Evolutionary conservation across 2,329 filamentous ascomycete genomes (phyloP).

Genomic region (Neobulgaria alba): DNA sequence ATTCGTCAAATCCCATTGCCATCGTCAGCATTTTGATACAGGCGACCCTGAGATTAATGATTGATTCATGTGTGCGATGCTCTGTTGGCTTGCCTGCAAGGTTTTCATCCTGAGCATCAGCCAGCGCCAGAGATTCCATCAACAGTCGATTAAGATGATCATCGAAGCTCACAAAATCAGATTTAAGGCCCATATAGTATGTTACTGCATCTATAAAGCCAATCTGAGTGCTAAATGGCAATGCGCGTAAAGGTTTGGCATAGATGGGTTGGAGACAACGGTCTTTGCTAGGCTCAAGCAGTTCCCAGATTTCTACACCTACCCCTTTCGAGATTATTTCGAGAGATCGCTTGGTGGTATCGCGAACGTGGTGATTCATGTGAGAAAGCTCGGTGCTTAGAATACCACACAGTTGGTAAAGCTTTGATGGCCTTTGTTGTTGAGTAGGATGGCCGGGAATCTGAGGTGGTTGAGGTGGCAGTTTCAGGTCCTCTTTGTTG

Average conservation of each 20-base stretch:
- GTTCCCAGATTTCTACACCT: slow-evolving; percentile 72
- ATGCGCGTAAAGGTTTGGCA: slow-evolving; percentile 82
- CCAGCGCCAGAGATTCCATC: slow-evolving; percentile 86
- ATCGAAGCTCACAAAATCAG: slow-evolving; percentile 84
- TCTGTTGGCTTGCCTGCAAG: slow-evolving; percentile 88
- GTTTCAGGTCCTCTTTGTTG: slow-evolving; percentile 67
- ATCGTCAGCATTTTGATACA: slow-evolving; percentile 90
- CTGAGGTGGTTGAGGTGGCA: slow-evolving; percentile 36
- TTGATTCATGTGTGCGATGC: slow-evolving; percentile 90
- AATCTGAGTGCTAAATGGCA: slow-evolving; percentile 93
- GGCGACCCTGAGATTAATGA: slow-evolving; percentile 82
- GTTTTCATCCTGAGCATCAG: slow-evolving; percentile 89
- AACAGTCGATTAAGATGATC: slow-evolving; percentile 83
- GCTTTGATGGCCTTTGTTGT: slow-evolving; percentile 51
- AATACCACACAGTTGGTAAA: slow-evolving; percentile 71
- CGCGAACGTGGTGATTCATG: slow-evolving; percentile 90
- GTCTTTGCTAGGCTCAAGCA: slow-evolving; percentile 85
- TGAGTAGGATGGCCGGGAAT: slow-evolving; percentile 48
- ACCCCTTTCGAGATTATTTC: slow-evolving; percentile 73
- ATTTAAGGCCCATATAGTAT: slow-evolving; percentile 83
- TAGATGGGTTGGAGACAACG: slow-evolving; percentile 86
- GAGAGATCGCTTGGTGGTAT: slow-evolving; percentile 74
- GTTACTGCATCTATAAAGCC: slow-evolving; percentile 97
- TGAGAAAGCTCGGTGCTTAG: slow-evolving; percentile 86
- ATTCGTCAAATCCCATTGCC: slow-evolving; percentile 88